Base-by-base conservation (phyloP, 2,329 filamentous ascomycete species). In the Volutella citrinella region DNA sequence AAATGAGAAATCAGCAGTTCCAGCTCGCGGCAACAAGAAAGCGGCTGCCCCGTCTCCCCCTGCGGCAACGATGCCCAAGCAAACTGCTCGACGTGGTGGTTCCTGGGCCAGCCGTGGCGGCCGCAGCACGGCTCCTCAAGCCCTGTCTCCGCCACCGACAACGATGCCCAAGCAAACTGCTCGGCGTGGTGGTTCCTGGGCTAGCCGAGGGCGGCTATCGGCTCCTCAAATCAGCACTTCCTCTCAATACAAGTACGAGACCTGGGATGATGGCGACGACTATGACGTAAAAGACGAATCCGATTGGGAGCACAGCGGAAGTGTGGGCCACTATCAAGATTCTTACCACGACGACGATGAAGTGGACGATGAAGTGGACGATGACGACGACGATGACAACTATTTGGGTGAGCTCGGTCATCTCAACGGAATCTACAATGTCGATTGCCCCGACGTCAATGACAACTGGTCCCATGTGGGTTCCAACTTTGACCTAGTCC, bases 381-480 rank as follows among this genome's bases (percentile, higher is more conserved):
- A 32, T 4, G 19, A 16, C 5, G 21, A 33, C 11, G 33, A 32
- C 12, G 18, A 27, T 11, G 27, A 36, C 6, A 15, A 25, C 10
- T 30, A 35, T 13, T 50, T 60, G 2, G 22, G 23, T 4, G 48
- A 57, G 3, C 49, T 69, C 0, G 60, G 63, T 3, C 47, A 63
- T 4, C 45, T 75, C 11, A 72, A 70, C 30, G 70, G 72, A 8
- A 52, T 56, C 4, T 76, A 75, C 48, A 42, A 52, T 5, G 47
- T 74, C 11, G 26, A 38, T 9, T 63, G 53, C 28, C 32, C 36
- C 9, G 32, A 49, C 5, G 51, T 61, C 4, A 31, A 43, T 8
- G 18, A 18, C 0, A 17, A 60, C 19, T 64, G 57, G 57, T 33
- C 43, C 3, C 27, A 49, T 14, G 30, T 43, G 6, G 31, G 42